A percentile compares a stretch with the other conserved stretches of the same genome.
phyloP scores from a whole-genome alignment of 2,329 filamentous ascomycete species.

The Ophiobolus disseminans region DNA sequence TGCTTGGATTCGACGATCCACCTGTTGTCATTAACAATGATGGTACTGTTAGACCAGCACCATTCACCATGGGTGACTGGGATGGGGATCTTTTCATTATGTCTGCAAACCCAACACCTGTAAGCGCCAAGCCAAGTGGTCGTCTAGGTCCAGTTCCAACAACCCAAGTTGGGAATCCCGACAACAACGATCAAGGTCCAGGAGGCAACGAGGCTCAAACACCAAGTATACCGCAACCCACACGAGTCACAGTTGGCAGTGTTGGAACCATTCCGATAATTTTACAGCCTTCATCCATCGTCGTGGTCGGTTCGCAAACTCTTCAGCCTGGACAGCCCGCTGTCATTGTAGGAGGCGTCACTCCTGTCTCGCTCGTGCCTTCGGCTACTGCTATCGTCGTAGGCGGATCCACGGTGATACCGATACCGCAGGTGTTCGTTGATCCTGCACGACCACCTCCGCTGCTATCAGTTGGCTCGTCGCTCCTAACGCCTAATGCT shows the following conservation, averaged over 20 bases:
- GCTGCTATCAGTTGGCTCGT: conserved; percentile 51
- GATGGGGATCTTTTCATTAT: too few relatives aligned
- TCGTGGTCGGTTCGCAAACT: conserved; percentile 45
- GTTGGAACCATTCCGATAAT: conserved; percentile 39
- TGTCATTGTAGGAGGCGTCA: conserved; percentile 45
- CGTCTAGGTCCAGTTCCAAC: conserved; percentile 8
- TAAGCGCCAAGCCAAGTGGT: conserved; percentile 4
- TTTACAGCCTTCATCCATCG: conserved; percentile 39
- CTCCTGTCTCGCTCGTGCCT: conserved; percentile 37
- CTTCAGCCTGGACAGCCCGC: conserved; percentile 44
- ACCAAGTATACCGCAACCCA: conserved; percentile 16
- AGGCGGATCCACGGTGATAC: conserved; percentile 31
- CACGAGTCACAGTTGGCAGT: conserved; percentile 29
- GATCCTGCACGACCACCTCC: conserved; percentile 17
- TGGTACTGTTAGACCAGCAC: conserved; percentile 8
- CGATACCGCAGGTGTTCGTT: conserved; percentile 22
- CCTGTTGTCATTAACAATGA: conserved; percentile 16
- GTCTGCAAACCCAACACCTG: conserved; percentile 9
- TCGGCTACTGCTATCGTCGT: conserved; percentile 40
- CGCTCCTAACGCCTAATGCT: conserved; percentile 53
- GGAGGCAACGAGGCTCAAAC: conserved; percentile 4
- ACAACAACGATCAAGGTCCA: conserved; percentile 2
- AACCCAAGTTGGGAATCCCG: conserved; percentile 6
- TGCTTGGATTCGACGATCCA: conserved; percentile 33
- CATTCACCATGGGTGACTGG: conserved; percentile 24